Evolutionary conservation across 2,329 filamentous ascomycete species (phyloP).

Genomic region (Westerdykella sp.): DNA sequence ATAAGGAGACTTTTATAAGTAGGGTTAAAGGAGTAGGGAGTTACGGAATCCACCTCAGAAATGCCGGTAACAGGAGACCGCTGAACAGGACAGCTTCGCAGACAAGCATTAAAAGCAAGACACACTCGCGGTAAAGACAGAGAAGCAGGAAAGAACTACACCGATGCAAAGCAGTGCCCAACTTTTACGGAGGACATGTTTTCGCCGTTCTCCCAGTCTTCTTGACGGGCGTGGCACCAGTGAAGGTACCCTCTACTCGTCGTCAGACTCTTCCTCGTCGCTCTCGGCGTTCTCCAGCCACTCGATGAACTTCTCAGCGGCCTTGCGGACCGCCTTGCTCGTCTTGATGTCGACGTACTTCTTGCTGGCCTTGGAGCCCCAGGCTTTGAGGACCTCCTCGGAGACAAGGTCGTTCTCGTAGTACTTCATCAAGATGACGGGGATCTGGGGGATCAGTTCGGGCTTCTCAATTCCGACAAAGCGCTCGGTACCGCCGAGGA

Average conservation of each 20-base stretch:
- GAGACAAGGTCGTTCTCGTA: slow-evolving; percentile 85
- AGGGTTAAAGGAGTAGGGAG: no score
- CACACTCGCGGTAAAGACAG: no score
- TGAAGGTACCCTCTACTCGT: slow-evolving; percentile 5
- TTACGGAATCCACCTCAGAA: no score
- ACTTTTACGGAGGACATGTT: no score
- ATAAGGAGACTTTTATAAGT: no score
- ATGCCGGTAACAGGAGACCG: no score
- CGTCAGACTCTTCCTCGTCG: slow-evolving; percentile 41
- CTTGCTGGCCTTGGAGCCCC: slow-evolving; percentile 95
- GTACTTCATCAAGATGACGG: slow-evolving; percentile 80
- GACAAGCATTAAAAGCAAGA: no score
- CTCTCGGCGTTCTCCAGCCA: slow-evolving; percentile 87
- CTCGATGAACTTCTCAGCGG: slow-evolving; percentile 85
- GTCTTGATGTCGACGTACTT: slow-evolving; percentile 88
- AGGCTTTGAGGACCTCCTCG: slow-evolving; percentile 83
- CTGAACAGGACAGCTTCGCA: no score
- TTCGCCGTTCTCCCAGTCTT: no score
- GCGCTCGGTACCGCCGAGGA: slow-evolving; percentile 91
- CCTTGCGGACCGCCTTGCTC: slow-evolving; percentile 93
- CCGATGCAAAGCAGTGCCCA: no score
- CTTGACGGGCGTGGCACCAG: no score
- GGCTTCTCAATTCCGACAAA: slow-evolving; percentile 80
- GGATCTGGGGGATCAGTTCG: slow-evolving; percentile 69
- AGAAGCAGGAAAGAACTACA: no score